phyloP scores from a whole-genome alignment of 2,329 filamentous ascomycete genomes.

The Venturiaceae sp. region DNA sequence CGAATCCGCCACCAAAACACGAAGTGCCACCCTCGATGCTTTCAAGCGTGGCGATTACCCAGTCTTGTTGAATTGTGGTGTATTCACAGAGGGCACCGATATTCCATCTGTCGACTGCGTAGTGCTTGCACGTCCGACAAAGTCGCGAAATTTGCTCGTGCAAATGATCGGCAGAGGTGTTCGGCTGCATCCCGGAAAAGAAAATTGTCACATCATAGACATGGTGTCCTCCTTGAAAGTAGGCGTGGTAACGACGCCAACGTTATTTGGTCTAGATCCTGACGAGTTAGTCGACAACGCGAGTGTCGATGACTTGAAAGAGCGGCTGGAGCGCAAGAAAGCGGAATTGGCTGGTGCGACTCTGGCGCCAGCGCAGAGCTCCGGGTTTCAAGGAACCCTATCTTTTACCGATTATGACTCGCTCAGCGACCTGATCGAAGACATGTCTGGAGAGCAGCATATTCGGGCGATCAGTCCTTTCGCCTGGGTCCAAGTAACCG shows the following conservation, averaged over 20 bases:
- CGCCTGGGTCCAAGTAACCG: conserved; percentile 75
- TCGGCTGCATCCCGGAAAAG: conserved; percentile 69
- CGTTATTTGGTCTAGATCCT: conserved; percentile 86
- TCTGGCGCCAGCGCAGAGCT: neutral
- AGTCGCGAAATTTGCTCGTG: conserved; percentile 83
- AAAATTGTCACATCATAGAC: conserved; percentile 90
- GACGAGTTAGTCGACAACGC: conserved; percentile 62
- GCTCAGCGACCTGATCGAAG: conserved; percentile 81
- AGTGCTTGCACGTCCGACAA: conserved; percentile 75
- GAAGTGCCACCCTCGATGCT: conserved; percentile 60
- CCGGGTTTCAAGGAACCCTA: conserved; percentile 29
- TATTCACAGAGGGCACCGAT: conserved; percentile 96
- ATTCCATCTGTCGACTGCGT: conserved; percentile 97
- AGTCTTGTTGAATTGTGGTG: conserved; percentile 86
- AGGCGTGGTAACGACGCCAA: conserved; percentile 83
- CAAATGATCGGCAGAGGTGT: conserved; percentile 98
- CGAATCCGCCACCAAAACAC: conserved; percentile 59
- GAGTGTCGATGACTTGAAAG: conserved; percentile 40
- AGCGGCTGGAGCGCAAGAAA: conserved; percentile 31
- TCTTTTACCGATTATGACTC: conserved; percentile 87
- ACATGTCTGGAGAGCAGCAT: conserved; percentile 67
- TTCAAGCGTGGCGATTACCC: conserved; percentile 73
- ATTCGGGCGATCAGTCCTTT: conserved; percentile 66
- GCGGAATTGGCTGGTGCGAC: conserved; percentile 60
- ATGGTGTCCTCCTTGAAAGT: conserved; percentile 80